Base-by-base conservation (phyloP, 148 eudicot species). In the Fallopia convolvulus region DNA sequence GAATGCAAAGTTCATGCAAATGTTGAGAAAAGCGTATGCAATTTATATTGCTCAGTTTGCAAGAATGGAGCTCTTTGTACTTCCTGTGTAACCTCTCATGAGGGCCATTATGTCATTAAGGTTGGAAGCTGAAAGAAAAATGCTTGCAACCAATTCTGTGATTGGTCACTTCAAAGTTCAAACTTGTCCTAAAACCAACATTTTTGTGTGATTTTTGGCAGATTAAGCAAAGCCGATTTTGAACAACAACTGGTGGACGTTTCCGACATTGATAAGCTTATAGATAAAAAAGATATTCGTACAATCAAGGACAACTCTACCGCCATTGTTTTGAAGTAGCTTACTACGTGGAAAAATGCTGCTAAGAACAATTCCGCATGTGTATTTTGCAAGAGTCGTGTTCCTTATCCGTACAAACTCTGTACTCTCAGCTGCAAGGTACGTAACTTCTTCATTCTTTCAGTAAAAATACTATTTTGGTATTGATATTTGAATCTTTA, bases 351-450 rank as follows among this genome's bases (percentile, higher is more conserved):
- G 72, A 4, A 2, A 15, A 1, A 14, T 39, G 36, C 5, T 15
- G 20, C 72, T 17, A 14, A 18, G 36, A 33, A 33, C 42, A 68
- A 39, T 68, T 55, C 26, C 4, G 15, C 21, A 8, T 68, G 72
- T 68, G 11, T 36, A 68, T 39, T 68, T n/a, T 68, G 72, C 72
- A 68, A 68, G 44, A 15, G 46, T 5, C 72, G 72, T 17, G 72
- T 39, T 36, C 72, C 72, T 68, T 68, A 5, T 68, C 72, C 44
- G 17, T 1, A 11, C 72, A 68, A 68, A 32, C 36, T 68, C 44
- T 68, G 46, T 36, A 13, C 72, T 68, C 72, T 68, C 10, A 68
- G 21, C 72, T 68, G 72, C 72, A 68, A 68, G 72, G 72, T 68
- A 36, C 17, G 30, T 0, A 46, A 15, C 70, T 58, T 21, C 14